Evolutionary conservation across 176 grass and related monocot genomes (phyloP), one percentile per base, ranked within the genome.

Genomic region (Oryza glumipatula): DNA sequence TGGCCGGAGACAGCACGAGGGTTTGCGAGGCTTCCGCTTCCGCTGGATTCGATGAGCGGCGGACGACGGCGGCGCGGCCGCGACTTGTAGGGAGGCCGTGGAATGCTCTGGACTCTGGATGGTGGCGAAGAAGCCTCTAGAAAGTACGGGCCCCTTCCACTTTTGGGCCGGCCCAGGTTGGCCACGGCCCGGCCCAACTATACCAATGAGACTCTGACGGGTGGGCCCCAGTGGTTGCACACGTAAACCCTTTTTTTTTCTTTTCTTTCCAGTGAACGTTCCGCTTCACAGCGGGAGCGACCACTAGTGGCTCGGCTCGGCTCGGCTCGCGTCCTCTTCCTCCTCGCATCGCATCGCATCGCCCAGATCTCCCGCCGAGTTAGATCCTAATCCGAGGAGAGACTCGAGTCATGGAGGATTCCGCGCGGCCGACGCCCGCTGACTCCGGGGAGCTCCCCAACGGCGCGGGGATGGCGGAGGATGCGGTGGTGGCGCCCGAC

Each of bases 321-420:
- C 58, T 22, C 64, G 52, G 52, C 6, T 79, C 61, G 39, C 9
- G 9, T 46, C 39, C 9, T 4, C 69, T 72, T 14, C 10, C 24
- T 67, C 14, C 49, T 17, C 14, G 43, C 68, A 5, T 19, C 33
- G 33, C 33, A 28, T 28, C 28, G 28, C 28, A 36, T 36, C 68
- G 9, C 68, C 36, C 77, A 68, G 78, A 72, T 82, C 79, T 39
- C 68, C 39, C 21, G 24, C 77, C 3, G 44, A 11, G 26, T 23
- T 23, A 13, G 2, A 3, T 24, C 61, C 61, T 6, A 5, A 9
- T 13, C 46, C 26, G 35, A 13, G 80, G 35, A 13, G 80, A 63
- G 80, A 63, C 70, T 16, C 80, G 22, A 61, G 47, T 26, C 51
- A 82, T 82, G 80, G 80, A 72, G 68, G 80, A 73, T 38, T 73